These are phyloP conservation scores for Setaria italica DNA, from an alignment of 202 grass and related monocot genomes.

Conservation along the genomic window DNA sequence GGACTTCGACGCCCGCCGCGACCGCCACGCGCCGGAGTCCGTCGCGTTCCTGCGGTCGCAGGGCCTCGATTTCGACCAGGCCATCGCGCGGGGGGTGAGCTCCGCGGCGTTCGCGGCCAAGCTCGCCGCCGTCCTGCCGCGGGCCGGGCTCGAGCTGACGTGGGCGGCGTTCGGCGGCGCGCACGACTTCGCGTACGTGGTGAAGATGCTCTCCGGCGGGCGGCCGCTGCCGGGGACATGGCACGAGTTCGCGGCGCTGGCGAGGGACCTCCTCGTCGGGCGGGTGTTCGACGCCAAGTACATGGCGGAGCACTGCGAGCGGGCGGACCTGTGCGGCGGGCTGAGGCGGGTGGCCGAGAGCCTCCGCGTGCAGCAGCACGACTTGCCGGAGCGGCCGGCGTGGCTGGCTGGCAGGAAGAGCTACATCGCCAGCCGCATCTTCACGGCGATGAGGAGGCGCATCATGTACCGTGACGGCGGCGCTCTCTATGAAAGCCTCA, in stretches of 20 bases:
- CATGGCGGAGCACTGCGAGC: background rate
- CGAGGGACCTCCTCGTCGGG: background rate
- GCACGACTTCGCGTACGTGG: background rate
- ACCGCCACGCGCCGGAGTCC: background rate
- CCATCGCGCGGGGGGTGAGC: background rate
- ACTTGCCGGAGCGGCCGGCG: background rate
- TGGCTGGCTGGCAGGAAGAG: background rate
- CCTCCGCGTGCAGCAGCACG: background rate
- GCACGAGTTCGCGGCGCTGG: background rate
- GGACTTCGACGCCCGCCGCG: background rate
- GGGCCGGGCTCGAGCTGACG: too few relatives aligned
- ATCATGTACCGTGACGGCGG: background rate
- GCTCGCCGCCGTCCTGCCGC: background rate
- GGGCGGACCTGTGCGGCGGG: background rate
- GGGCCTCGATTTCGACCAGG: background rate
- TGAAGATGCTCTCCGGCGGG: background rate
- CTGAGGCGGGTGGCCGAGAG: background rate
- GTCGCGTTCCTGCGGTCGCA: background rate
- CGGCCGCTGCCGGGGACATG: background rate
- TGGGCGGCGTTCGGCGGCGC: conserved; percentile 4
- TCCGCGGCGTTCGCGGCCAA: background rate
- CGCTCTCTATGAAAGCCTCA: background rate
- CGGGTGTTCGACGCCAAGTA: background rate
- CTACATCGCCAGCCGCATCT: background rate
- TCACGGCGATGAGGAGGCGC: background rate